Evolutionary conservation across 176 grass and related monocot species (phyloP), one percentile per base, ranked within the genome.

Genomic region (Carex scoparia): DNA sequence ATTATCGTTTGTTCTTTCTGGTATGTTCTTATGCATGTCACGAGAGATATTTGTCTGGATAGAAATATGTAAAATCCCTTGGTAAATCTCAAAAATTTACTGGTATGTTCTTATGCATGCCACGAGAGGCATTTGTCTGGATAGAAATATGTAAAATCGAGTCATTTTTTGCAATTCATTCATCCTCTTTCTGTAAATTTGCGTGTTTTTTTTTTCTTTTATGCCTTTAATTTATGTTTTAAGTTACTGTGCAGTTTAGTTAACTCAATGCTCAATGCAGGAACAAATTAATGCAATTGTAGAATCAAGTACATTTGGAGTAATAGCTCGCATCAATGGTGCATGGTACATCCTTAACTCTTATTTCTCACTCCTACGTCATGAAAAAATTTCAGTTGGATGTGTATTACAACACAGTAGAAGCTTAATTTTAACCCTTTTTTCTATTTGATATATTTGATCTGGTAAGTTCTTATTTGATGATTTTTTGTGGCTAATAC

Each of bases 301-400:
- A 18, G 51, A 57, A 57, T 12, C 37, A 38, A 44, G 13, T 38
- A 81, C 10, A 59, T 42, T 62, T 63, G 14, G 27, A 84, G 46
- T 70, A 44, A 1, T 60, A 54, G n/a, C 54, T 78, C 38, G 48
- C 69, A 79, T 79, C 69, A 79, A 86, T 86, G 84, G 70, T 64
- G 33, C 84, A 86, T 35, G 84, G 84, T 86, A 86, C 23, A 61
- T 79, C 16, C 42, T 53, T 86, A 48, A 57, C 6, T 35, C 23
- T 69, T 83, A 33, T 30, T 83, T 69, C 23, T 79, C 28, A 32
- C 51, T 27, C 13, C 55, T 78, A 27, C 11, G 3, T 55, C 40
- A 9, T 51, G 56, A 12, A 70, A 69, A 10, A 9, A 16, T 23
- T 38, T 30, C 28, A 56, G 40, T 72, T 72, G 16, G 11, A n/a